Base-by-base conservation (phyloP, 345 rosid species). In the Syzygium oleosum region DNA sequence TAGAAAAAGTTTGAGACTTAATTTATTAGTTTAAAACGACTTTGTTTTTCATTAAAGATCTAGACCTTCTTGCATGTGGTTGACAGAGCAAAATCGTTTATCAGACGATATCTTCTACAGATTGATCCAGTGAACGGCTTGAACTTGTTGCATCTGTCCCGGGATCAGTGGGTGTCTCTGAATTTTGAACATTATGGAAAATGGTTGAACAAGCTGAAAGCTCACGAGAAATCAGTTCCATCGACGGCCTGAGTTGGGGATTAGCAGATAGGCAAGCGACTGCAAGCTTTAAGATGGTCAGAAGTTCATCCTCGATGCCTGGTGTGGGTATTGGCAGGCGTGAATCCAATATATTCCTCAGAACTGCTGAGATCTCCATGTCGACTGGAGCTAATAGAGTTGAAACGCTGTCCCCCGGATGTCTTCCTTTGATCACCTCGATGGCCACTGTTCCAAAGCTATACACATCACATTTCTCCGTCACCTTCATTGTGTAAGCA, bases 241-340 rank as follows among this genome's bases (percentile, higher is more conserved):
- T 93, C 43, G 88, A 84, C 19, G 92, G 95, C 85, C 93, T 88
- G 4, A 53, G 52, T 22, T 88, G 87, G 31, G 92, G 93, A 84
- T 89, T 91, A 25, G 19, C 80, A 38, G 54, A 19, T 12, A 91
- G 73, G 88, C 95, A 93, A 23, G 86, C 4, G 51, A 79, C 29
- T 15, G 91, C 91, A 2, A 92, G 29, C 34, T 88, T 88, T 10
- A 91, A 9, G 51, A 90, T 84, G 58, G 31, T 34, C 22, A 12
- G 17, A 21, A 90, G 54, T 59, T 90, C 43, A 19, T 49, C 86
- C 84, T 90, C 85, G 85, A 61, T 86, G 52, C 86, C 87, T 86
- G 87, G 88, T 19, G 58, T 54, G 29, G 92, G 91, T 22, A 58
- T 63, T 6, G 88, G 85, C 52, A 90, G 88, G 77, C 90, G 90